Base-by-base conservation (phyloP, 2,329 filamentous ascomycete species). In the Dactylonectria macrodidyma region DNA sequence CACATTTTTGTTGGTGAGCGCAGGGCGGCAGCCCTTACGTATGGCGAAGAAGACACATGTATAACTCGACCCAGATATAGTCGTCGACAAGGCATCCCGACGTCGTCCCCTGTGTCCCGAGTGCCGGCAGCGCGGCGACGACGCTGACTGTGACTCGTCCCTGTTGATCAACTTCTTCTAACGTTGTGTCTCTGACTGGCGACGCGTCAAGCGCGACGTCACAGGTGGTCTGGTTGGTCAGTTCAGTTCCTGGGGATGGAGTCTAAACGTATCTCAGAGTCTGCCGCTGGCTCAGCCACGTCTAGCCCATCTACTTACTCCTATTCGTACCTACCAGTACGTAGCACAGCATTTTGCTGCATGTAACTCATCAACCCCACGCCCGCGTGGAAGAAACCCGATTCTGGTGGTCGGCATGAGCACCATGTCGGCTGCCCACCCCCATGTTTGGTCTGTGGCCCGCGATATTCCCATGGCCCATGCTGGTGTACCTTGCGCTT, bases 201-300 rank as follows among this genome's bases (percentile, higher is more conserved):
- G 66, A 69, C 62, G 62, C 62, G 62, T 69, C 68, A 69, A 67
- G 68, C 59, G 64, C 50, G 64, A 66, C 66, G 62, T 70, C 59
- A 69, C 62, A 66, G 50, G 66, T 52, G 59, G 66, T 62, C 56
- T 70, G 52, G 51, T 52, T 59, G 44, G 63, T 63, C 54, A 10
- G 26, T 14, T 30, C 33, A 55, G 47, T 38, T 48, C 38, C 24
- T 22, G 47, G 19, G 57, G 57, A 36, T 58, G 38, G 36, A 46
- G 24, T 16, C 8, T 14, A 58, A 14, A n/a, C 60, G 44, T 26
- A 56, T 54, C 51, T 36, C 44, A 57, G 19, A 41, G 41, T 63
- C 55, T 63, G 60, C 60, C 44, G 52, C 54, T 52, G 38, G 44
- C 51, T 58, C 36, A 57, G 58, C 67, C 68, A 24, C 54, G 66